Evolutionary conservation across 2,329 filamentous ascomycete species (phyloP).

Genomic region (Aspergillus pseudoglaucus): DNA sequence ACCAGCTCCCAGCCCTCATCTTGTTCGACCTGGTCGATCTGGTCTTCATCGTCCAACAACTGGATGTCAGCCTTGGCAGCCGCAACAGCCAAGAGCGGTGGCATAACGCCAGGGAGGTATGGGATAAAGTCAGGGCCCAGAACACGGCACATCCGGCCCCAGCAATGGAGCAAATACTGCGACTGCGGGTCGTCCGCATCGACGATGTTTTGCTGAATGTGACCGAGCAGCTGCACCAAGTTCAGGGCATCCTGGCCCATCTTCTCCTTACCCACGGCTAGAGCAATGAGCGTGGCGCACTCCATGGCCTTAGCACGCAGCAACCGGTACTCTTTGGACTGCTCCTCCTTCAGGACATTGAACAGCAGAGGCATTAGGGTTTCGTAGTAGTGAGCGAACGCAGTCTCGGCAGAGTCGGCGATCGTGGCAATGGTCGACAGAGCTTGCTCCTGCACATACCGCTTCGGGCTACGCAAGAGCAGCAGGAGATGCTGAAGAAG

Average conservation of each 20-base stretch:
- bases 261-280: constrained; percentile 89
- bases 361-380: constrained; percentile 93
- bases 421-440: constrained; percentile 97
- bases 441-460: constrained; percentile 96
- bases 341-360: constrained; percentile 79
- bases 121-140: constrained; percentile 85
- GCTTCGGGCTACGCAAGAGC: constrained; percentile 82
- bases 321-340: constrained; percentile 85
- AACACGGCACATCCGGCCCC: constrained; percentile 97
- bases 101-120: constrained; percentile 89
- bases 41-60: constrained; percentile 88
- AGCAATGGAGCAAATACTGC: constrained; percentile 96
- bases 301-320: constrained; percentile 98
- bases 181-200: constrained; percentile 93
- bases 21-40: constrained; percentile 84
- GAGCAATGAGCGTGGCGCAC: constrained; percentile 86
- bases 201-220: constrained; percentile 77
- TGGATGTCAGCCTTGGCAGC: constrained; percentile 97
- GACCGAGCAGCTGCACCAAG: constrained; percentile 78
- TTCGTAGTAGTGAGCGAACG: constrained; percentile 92
- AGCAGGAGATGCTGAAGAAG: constrained; percentile 79
- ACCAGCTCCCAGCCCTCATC: constrained; percentile 98
- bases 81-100: constrained; percentile 81
- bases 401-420: constrained; percentile 93
- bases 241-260: constrained; percentile 82